phyloP scores from a whole-genome alignment of 2,329 filamentous ascomycete species.

The Neofusicoccum umdonicola region DNA sequence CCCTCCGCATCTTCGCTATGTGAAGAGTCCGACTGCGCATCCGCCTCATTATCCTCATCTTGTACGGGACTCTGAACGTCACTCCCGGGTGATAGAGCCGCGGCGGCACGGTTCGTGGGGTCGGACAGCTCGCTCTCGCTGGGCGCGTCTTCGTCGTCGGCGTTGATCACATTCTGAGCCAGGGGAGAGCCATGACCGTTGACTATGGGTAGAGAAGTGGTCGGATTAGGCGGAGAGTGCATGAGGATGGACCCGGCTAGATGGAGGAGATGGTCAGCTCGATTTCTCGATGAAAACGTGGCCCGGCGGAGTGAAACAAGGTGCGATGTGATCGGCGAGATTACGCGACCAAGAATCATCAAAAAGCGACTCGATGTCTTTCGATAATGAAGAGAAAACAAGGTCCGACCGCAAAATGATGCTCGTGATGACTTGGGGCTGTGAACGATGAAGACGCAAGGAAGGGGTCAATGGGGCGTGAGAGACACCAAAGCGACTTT shows the following conservation, averaged over 20 bases:
- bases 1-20: slow-evolving; percentile 51
- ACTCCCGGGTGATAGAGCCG: slow-evolving; percentile 36
- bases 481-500: slow-evolving; percentile 17
- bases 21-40: slow-evolving; percentile 46
- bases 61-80: slow-evolving; percentile 42
- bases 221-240: slow-evolving; percentile 61
- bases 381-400: slow-evolving; percentile 29
- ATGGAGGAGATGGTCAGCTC: slow-evolving; percentile 42
- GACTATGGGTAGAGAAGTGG: slow-evolving; percentile 61
- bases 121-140: slow-evolving; percentile 79
- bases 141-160: slow-evolving; percentile 50
- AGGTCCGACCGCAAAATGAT: slow-evolving; percentile 40
- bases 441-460: slow-evolving; percentile 29
- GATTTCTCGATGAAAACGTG: slow-evolving; percentile 32
- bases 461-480: slow-evolving; percentile 23
- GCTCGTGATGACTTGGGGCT: slow-evolving; percentile 28
- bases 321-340: slow-evolving; percentile 35
- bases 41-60: slow-evolving; percentile 45
- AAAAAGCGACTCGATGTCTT: slow-evolving; percentile 30
- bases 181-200: slow-evolving; percentile 65
- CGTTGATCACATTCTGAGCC: slow-evolving; percentile 46
- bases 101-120: slow-evolving; percentile 56
- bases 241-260: slow-evolving; percentile 62
- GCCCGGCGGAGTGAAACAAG: slow-evolving; percentile 33
- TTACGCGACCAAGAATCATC: slow-evolving; percentile 44